Evolutionary conservation across 345 rosid species (phyloP), one percentile per base, ranked within the genome.

Genomic region (Boechera stricta): DNA sequence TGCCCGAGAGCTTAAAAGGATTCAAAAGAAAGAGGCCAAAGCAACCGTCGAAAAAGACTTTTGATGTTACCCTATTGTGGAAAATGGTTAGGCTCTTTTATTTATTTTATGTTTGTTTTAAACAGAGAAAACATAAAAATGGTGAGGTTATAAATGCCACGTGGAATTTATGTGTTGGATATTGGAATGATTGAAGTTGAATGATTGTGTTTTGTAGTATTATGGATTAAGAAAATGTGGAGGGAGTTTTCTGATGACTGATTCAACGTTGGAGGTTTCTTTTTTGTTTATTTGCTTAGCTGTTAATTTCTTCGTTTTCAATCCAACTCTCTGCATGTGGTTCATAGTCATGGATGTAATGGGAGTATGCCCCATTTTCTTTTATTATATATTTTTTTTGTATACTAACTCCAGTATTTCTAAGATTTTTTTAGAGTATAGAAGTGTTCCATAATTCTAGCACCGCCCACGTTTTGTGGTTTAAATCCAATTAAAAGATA

Each of bases 271-370:
- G 53, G 68, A 59, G 36, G 45, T 55, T n/a, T n/a, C n/a, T 2
- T 15, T 47, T 15, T 48, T 48, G 21, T 16, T 31, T 6, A 10
- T 54, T 18, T 58, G 74, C 63, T 51, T 47, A 1, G 79, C 60
- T 76, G 79, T 76, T 41, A 58, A 36, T 60, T 69, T 76, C 79
- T 76, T 68, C 63, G 52, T 67, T 75, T 67, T 31, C 69, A 69
- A 61, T 76, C 74, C 48, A 76, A 70, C 56, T 52, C 63, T 69
- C 39, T 39, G 61, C 29, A 76, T 75, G 69, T 76, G 74, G 69
- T 5, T 21, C 35, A 4, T 41, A 29, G 54, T 76, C 69, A 76
- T 76, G 79, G 79, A 59, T 26, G 55, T 67, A 68, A 76, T 76
- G 68, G 69, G 69, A 61, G 45, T 36, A 4, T 64, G 2, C 42